Base-by-base conservation (phyloP, 768 basidiomycete genomes). In the Suillus alpinus region DNA sequence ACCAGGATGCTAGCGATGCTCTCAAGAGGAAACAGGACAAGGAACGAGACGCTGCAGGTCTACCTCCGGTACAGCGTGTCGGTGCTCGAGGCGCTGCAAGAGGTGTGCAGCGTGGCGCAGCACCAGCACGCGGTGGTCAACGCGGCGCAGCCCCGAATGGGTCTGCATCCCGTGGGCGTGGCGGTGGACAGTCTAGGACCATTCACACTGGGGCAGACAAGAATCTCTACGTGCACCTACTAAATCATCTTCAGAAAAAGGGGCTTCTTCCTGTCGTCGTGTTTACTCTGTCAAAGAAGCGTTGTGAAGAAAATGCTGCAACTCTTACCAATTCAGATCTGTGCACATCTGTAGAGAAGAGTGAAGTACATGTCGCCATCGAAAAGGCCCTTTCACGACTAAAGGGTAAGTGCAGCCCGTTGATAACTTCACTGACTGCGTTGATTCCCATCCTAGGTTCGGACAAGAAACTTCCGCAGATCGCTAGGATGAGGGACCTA, bases 281-380 rank as follows among this genome's bases (percentile, higher is more conserved):
- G 32, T 99, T 99, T 76, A 95, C 96, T 0, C 89, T 99, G 66
- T 97, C 94, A 32, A 99, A 99, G 80, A 95, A 95, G 73, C 81
- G 85, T 58, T 99, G 97, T 69, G 97, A 99, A 76, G 97, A 98
- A 76, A 93, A 99, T 69, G 97, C 97, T 4, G 82, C 81, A 9
- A 97, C 92, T 2, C 75, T 99, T 59, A 90, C 87, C 1, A 95
- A 95, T 73, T 81, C 86, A 36, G 95, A 99, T 75, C 78, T 99
- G 39, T 95, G 91, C 68, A 86, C 86, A 7, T 85, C 94, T 1
- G 86, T 87, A 52, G 97, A 99, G 77, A 98, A 95, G 81, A 98
- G 95, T 67, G 94, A 98, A 75, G 90, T 98, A 10, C 97, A 99
- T 73, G 84, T 98, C 56, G 89, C 89, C 2, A 86, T 98, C 60